Base-by-base conservation (phyloP, 1,139 yeast species). In the Yamadazyma trypodendri region DNA sequence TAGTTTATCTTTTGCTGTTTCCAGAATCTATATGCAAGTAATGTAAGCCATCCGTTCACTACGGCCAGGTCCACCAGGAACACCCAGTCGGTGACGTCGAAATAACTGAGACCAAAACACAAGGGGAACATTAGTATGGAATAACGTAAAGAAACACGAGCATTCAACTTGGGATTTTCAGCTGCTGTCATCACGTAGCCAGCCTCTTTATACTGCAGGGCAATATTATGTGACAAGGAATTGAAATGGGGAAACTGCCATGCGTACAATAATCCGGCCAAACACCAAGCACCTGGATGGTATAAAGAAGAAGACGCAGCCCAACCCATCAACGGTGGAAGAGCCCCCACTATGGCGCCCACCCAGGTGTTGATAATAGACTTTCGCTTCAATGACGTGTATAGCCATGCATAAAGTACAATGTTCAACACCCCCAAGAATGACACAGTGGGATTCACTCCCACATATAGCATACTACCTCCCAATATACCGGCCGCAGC, bases 191-290 rank as follows among this genome's bases (percentile, higher is more conserved):
- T 92, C 12, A 88, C 89, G 60, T 92, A 92, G 0, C 98, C 98
- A 0, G 98, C 98, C 36, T 75, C 73, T 52, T 85, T 82, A 56
- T 92, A 92, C 57, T 92, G 97, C 38, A 80, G 81, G 35, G 92
- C 84, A 41, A 92, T 81, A 50, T 84, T 84, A 63, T 92, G 96
- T 38, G 95, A 84, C 35, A 92, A 73, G 0, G 97, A 79, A 65
- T 92, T 92, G 68, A 92, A 92, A 60, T 92, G 99, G 3, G 99
- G 99, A 59, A 92, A 92, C 63, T 92, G 99, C 99, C 99, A 92
- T 4, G 97, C 96, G 58, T 86, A 92, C 29, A 92, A 68, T 39
- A 94, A 65, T 0, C 84, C 89, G 1, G 97, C 97, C 24, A 90
- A 66, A 54, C 94, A 82, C 97, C 97, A 92, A 3, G 95, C 95